phyloP scores from a whole-genome alignment of 169 alveolate species.

The Plasmodium vivax region DNA sequence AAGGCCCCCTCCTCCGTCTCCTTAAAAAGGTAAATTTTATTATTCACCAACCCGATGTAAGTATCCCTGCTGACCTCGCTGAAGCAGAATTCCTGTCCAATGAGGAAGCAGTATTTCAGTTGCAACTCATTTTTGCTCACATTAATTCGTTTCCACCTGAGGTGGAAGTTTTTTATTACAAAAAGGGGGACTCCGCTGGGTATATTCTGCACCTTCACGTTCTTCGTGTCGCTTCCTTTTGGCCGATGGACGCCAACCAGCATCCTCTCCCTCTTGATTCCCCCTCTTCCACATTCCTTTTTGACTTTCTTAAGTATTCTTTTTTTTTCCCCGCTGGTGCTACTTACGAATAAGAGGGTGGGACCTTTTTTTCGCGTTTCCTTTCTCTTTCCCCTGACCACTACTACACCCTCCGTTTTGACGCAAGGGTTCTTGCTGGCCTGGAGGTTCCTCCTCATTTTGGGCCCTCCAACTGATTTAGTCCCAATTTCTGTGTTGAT shows the following conservation, averaged over 20 bases:
- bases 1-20: conserved; percentile 25
- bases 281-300: neutral
- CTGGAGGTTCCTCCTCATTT: neutral
- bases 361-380: neutral
- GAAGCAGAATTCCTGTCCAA: conserved; percentile 69
- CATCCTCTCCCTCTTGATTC: neutral
- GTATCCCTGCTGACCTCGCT: conserved; percentile 14
- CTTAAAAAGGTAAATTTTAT: conserved; percentile 48
- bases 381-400: neutral
- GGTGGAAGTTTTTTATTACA: conserved; percentile 46
- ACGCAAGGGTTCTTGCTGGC: neutral
- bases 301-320: neutral
- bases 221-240: neutral
- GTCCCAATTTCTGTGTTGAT: neutral
- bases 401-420: neutral
- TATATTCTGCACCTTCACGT: neutral
- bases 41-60: conserved; percentile 54
- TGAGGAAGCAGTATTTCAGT: conserved; percentile 48
- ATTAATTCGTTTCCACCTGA: conserved; percentile 22
- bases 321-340: neutral
- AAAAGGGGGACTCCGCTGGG: neutral
- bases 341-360: neutral
- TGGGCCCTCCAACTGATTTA: neutral
- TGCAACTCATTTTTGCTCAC: conserved; percentile 43
- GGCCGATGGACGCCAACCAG: neutral